phyloP scores from a whole-genome alignment of 2,329 filamentous ascomycete genomes.

The Colletotrichum agaves region DNA sequence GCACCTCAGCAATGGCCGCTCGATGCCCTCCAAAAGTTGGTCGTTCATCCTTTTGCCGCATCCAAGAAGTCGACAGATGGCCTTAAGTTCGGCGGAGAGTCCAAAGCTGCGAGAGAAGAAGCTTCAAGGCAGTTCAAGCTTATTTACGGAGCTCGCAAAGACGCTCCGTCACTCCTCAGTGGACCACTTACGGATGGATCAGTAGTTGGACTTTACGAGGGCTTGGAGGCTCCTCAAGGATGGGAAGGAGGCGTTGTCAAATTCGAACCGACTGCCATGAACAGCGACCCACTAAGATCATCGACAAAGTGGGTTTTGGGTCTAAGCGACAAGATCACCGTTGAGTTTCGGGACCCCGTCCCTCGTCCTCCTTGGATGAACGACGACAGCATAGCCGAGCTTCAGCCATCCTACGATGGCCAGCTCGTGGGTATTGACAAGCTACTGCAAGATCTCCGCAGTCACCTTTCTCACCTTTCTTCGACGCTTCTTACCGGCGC shows the following conservation, averaged over 20 bases:
- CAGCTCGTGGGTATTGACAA: constrained; percentile 86
- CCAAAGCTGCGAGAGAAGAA: constrained; percentile 84
- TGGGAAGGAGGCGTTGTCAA: constrained; percentile 89
- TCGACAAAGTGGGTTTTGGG: constrained; percentile 75
- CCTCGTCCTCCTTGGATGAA: constrained; percentile 69
- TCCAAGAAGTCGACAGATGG: constrained; percentile 69
- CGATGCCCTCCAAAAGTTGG: constrained; percentile 73
- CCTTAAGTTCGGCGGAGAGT: constrained; percentile 88
- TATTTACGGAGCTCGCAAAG: constrained; percentile 66
- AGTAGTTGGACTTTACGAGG: constrained; percentile 71
- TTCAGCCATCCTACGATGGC: constrained; percentile 66
- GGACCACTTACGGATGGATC: constrained; percentile 92
- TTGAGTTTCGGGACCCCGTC: constrained; percentile 82
- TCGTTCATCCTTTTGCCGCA: constrained; percentile 82
- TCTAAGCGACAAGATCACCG: constrained; percentile 75
- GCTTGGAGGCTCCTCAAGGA: constrained; percentile 63
- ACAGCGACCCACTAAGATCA: constrained; percentile 37
- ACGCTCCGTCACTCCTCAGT: constrained; percentile 65
- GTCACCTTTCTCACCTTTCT: constrained; percentile 84
- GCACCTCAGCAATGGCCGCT: constrained; percentile 78
- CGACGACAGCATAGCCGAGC: constrained; percentile 59
- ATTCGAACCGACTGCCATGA: constrained; percentile 70
- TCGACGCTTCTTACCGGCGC: constrained; percentile 91
- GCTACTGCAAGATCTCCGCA: constrained; percentile 76
- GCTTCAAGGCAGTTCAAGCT: constrained; percentile 76